Base-by-base conservation (phyloP, 2,329 filamentous ascomycete genomes). In the Tolypocladium capitatum region DNA sequence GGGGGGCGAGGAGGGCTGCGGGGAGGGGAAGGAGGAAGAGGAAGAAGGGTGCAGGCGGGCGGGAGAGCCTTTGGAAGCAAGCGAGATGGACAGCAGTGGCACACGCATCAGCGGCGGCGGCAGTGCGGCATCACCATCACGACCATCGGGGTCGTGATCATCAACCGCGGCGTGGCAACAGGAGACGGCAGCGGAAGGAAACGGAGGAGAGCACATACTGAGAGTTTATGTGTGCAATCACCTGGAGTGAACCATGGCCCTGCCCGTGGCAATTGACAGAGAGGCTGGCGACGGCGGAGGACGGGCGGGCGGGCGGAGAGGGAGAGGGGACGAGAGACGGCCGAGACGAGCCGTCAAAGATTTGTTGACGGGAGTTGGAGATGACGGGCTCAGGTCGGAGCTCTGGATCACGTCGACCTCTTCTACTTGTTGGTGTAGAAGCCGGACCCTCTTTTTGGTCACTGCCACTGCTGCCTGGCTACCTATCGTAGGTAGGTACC, bases 191-290 rank as follows among this genome's bases (percentile, higher is more conserved):
- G 53, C 41, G 42, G 36, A 41, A 43, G 33, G 38, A 45, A 46
- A n/a, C 43, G 30, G 34, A 32, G 4, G 41, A 11, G 21, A 24
- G 30, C 4, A 56, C 57, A 46, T 57, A 60, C 57, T 51, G 46
- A 54, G 53, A 55, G 52, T 34, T 50, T 51, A 48, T 50, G 46
- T 43, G 48, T 41, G 45, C 55, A 43, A 55, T 66, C 60, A 66
- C 64, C 63, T 56, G 54, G 58, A 61, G 59, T 55, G 56, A 60
- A 65, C 52, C 64, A 67, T 67, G 59, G 63, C 64, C 63, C 57
- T 61, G 56, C 58, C 55, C 52, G 53, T 58, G 60, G 59, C 61
- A 63, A 66, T 63, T 64, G 62, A 55, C 55, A 56, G 58, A 47
- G 49, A 46, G n/a, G n/a, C 41, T 30, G 46, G 35, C 13, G 49